Conservation (phyloP, 2,329 filamentous ascomycete genomes). For the Beauveria rudraprayagi region DNA sequence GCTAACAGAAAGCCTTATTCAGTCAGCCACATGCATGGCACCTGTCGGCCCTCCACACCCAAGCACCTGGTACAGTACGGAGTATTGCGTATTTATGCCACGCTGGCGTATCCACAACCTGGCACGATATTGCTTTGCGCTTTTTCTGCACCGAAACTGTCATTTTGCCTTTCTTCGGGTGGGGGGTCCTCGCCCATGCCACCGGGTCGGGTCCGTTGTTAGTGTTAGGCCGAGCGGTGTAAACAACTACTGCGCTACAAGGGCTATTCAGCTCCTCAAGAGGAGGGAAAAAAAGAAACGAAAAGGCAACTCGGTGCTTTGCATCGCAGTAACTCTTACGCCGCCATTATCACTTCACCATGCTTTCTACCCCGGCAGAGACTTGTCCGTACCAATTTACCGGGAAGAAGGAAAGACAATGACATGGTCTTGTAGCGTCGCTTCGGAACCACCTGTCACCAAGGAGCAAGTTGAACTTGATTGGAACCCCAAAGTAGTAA, state of each 20-base stretch:
- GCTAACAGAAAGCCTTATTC: too few species aligned
- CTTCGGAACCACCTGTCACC: neutral
- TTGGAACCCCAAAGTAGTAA: neutral
- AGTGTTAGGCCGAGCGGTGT: neutral
- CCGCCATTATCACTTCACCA: neutral
- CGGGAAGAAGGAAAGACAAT: neutral
- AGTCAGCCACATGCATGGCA: too few species aligned
- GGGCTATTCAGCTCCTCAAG: neutral
- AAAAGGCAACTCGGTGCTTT: neutral
- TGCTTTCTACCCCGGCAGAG: neutral
- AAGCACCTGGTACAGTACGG: neutral
- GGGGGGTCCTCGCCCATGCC: neutral
- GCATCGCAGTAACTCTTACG: conserved; percentile 3
- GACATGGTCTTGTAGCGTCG: neutral
- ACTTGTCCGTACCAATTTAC: neutral
- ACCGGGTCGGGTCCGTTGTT: neutral
- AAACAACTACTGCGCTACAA: neutral
- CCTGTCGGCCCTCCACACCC: neutral
- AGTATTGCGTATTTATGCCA: neutral
- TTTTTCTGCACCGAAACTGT: neutral
- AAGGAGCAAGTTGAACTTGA: neutral
- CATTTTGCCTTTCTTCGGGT: neutral
- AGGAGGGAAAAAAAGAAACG: neutral
- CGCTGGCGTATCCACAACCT: conserved; percentile 7
- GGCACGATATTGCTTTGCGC: neutral